Evolutionary conservation across 2,329 filamentous ascomycete species (phyloP), one percentile per base, ranked within the genome.

Genomic region (Beauveria caledonica): DNA sequence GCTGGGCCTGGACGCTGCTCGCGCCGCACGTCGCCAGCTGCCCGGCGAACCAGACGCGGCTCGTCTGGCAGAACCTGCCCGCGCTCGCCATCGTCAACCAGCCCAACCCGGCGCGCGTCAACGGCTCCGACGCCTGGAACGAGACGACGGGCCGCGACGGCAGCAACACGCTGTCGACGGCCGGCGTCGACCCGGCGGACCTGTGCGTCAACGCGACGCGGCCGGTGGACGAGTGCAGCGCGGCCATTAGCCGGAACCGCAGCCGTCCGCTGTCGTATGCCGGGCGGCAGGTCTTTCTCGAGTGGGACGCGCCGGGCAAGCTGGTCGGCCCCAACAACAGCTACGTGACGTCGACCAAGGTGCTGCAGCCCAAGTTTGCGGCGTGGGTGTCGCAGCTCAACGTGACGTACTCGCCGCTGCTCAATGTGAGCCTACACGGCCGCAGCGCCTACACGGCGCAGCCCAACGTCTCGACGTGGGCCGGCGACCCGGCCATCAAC

Each of bases 11-110:
- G 90, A 88, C 89, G 0, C 79, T 90, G 23, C 78, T 94, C 5
- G 89, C 90, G 0, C 90, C 89, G 0, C 92, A 92, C 73, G 92
- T 95, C 71, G 86, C 83, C 40, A 86, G 80, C 5, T 95, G 90
- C 71, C 90, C 90, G 0, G 75, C 74, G 48, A 84, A 87, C 70
- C 85, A 87, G 65, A 93, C 89, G 1, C 84, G 89, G 7, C 77
- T 54, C 4, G 81, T 85, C 25, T 95, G 90, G 90, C 88, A 93
- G 71, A 95, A 95, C 76, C 92, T 90, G 76, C 90, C 90, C 0
- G 80, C 82, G 4, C 39, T 54, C 17, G 11, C 13, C 15, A 29
- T 54, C 4, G 0, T 88, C 33, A 92, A 93, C 74, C 86, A 93
- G 70, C 86, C 90, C 2, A 93, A 92, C 72, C 81, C 86, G 23